Percentiles rank a stretch among this genome's conserved stretches.
phyloP scores from a whole-genome alignment of 2,329 filamentous ascomycete species.

The Paraphoma sp. region DNA sequence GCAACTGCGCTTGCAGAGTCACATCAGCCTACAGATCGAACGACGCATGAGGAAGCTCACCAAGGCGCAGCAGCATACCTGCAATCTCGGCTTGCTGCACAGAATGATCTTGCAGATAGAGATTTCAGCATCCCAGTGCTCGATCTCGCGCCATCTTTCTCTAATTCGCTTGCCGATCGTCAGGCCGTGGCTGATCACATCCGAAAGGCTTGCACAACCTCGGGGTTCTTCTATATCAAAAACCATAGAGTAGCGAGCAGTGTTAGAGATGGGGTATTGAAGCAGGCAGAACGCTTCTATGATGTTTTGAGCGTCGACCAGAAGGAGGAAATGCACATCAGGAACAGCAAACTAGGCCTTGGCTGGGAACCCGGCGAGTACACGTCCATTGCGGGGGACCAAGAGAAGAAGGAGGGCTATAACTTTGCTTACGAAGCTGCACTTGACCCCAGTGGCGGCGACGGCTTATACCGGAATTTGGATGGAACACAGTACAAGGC shows the following conservation, averaged over 20 bases:
- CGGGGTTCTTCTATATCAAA: slow-evolving; percentile 52
- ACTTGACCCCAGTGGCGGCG: slow-evolving; percentile 49
- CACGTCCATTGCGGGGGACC: slow-evolving; percentile 49
- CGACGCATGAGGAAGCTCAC: slow-evolving; percentile 41
- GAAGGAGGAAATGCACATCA: slow-evolving; percentile 50
- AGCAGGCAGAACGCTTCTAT: slow-evolving; percentile 48
- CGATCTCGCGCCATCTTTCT: slow-evolving; percentile 47
- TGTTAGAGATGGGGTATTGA: slow-evolving; percentile 40
- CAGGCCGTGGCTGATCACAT: slow-evolving; percentile 49
- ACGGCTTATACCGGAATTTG: slow-evolving; percentile 51
- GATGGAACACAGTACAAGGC: slow-evolving; percentile 46
- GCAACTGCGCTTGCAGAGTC: not conserved
- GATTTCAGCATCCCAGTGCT: slow-evolving; percentile 48
- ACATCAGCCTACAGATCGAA: slow-evolving; percentile 2
- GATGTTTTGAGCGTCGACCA: slow-evolving; percentile 37
- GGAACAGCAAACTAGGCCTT: slow-evolving; percentile 47
- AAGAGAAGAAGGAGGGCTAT: slow-evolving; percentile 52
- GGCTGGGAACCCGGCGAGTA: slow-evolving; percentile 52
- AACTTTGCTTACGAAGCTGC: slow-evolving; percentile 52
- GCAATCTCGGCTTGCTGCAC: slow-evolving; percentile 36
- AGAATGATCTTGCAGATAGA: slow-evolving; percentile 14
- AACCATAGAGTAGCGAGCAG: slow-evolving; percentile 43
- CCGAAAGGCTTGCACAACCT: slow-evolving; percentile 46
- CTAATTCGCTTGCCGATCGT: slow-evolving; percentile 35
- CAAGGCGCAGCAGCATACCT: slow-evolving; percentile 45